These are phyloP conservation scores for Mytilinidion resinicola DNA, from an alignment of 495 filamentous ascomycete species.

Conservation along the genomic window DNA sequence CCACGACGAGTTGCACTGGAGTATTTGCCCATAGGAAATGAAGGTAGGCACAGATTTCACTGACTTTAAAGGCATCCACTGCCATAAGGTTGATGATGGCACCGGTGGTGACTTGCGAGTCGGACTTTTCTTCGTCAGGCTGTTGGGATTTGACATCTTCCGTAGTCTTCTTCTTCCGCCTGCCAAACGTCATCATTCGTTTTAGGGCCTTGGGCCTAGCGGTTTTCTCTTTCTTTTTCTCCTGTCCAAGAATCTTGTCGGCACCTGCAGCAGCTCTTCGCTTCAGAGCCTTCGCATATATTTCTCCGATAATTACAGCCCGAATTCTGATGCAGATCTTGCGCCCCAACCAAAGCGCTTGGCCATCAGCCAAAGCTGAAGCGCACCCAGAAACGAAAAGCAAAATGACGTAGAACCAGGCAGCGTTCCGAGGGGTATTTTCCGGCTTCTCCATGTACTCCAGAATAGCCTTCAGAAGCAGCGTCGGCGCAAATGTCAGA, in stretches of 20 bases:
- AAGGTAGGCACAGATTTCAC: conserved; percentile 83
- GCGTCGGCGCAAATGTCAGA: conserved; percentile 84
- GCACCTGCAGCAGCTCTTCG: conserved; percentile 76
- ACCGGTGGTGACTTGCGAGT: conserved; percentile 80
- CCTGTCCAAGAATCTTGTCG: conserved; percentile 58
- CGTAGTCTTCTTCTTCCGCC: conserved; percentile 54
- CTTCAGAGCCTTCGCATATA: conserved; percentile 94
- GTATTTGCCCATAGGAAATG: conserved; percentile 85
- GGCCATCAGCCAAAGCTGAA: conserved; percentile 72
- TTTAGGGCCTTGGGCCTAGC: conserved; percentile 45
- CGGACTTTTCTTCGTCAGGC: conserved; percentile 41
- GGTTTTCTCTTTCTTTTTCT: conserved; percentile 35
- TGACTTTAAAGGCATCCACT: conserved; percentile 98
- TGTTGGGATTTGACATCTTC: conserved; percentile 35
- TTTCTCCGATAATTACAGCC: conserved; percentile 93
- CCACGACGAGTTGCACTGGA: conserved; percentile 74
- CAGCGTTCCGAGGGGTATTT: conserved; percentile 73
- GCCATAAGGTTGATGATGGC: conserved; percentile 99
- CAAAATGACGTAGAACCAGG: conserved; percentile 92
- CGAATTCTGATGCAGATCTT: conserved; percentile 89
- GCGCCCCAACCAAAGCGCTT: conserved; percentile 89
- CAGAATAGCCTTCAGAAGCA: conserved; percentile 84
- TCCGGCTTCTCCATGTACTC: conserved; percentile 85
- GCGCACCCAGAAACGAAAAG: conserved; percentile 73
- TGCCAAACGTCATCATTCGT: conserved; percentile 47